These are phyloP conservation scores for Larix sibirica DNA, from an alignment of 83 land plant genomes.

Conservation along the genomic window DNA sequence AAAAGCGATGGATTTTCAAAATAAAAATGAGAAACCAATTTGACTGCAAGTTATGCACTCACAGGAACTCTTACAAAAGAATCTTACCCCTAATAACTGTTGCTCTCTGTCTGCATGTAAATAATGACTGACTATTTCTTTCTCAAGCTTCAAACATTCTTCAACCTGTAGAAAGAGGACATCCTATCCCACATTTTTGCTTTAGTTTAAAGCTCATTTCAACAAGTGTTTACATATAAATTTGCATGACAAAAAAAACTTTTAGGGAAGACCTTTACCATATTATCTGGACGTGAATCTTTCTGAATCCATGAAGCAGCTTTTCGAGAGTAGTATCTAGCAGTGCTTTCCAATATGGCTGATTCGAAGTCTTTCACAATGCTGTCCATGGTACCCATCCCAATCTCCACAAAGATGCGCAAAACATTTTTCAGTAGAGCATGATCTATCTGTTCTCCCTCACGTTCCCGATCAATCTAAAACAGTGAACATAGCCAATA, in stretches of 20 bases:
- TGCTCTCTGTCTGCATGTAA: constrained; percentile 84
- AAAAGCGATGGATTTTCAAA: constrained; percentile 30
- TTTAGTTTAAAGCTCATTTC: no score
- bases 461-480: constrained; percentile 92
- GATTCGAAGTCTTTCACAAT: constrained; percentile 88
- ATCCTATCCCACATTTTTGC: no score
- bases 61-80: no score
- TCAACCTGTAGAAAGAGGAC: constrained; percentile 68
- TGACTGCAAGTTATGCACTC: constrained; percentile 36
- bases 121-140: constrained; percentile 79
- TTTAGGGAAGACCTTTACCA: constrained; percentile 64
- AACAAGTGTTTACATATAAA: background rate
- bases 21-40: no score
- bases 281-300: constrained; percentile 93
- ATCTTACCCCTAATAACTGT: no score
- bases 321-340: constrained; percentile 81
- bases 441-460: constrained; percentile 93
- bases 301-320: constrained; percentile 88
- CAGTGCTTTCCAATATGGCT: constrained; percentile 73
- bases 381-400: constrained; percentile 79
- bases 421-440: constrained; percentile 87
- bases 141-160: constrained; percentile 84
- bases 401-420: constrained; percentile 93
- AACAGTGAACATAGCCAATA: background rate
- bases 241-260: background rate